Conservation (phyloP, 2,329 filamentous ascomycete genomes). For the Dendryphion nanum region DNA sequence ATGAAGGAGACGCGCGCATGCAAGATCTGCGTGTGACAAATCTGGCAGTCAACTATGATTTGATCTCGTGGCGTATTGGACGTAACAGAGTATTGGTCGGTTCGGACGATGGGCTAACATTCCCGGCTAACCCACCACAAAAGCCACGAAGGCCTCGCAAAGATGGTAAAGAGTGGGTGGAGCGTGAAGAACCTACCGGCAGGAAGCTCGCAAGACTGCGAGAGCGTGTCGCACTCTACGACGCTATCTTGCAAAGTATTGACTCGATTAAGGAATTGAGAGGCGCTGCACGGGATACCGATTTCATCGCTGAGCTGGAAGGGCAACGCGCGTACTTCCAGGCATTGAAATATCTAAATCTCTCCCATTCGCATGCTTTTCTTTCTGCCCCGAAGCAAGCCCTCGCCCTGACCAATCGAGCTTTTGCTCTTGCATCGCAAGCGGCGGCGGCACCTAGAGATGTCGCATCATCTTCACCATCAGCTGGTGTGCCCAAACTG, state of each 20-base stretch:
- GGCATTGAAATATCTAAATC: constrained; percentile 82
- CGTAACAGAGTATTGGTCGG: constrained; percentile 88
- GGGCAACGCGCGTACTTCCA: constrained; percentile 80
- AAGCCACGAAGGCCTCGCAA: constrained; percentile 53
- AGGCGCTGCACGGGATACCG: constrained; percentile 80
- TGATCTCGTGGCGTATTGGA: constrained; percentile 92
- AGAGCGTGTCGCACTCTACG: constrained; percentile 86
- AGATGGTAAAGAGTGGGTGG: constrained; percentile 45
- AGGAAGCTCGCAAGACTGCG: constrained; percentile 77
- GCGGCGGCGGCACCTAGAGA: constrained; percentile 45
- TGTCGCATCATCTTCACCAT: constrained; percentile 26
- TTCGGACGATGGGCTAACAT: constrained; percentile 70
- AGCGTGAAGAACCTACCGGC: constrained; percentile 66
- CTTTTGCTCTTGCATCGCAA: constrained; percentile 59
- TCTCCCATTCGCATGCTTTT: constrained; percentile 80
- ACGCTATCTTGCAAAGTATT: constrained; percentile 85
- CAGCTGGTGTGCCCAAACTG: constrained; percentile 59
- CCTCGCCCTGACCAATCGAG: constrained; percentile 78
- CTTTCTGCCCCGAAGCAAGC: constrained; percentile 72
- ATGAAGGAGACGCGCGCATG: constrained; percentile 81
- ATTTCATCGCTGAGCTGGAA: constrained; percentile 74
- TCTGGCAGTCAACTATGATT: constrained; percentile 89
- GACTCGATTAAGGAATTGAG: constrained; percentile 87
- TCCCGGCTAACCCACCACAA: constrained; percentile 52
- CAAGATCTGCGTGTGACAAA: constrained; percentile 90